Evolutionary conservation across 139 green algal genomes (phyloP).

Genomic region (Trebouxia sp.): DNA sequence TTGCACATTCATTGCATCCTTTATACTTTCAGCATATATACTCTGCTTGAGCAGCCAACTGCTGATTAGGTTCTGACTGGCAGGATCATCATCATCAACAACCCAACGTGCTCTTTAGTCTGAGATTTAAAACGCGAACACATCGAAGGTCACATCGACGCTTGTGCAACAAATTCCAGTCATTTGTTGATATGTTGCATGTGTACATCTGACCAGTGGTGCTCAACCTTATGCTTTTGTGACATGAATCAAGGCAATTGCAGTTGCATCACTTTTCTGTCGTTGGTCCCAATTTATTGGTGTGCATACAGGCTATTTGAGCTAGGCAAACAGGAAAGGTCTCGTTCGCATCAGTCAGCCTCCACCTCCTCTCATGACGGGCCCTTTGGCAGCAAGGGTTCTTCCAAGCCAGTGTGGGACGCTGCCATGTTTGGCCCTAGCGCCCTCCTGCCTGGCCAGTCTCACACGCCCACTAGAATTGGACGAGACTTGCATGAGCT

Average conservation of each 20-base stretch:
- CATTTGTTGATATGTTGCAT: no score
- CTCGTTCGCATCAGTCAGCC: background rate
- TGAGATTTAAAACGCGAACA: no score
- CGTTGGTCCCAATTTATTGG: background rate
- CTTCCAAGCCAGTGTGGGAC: background rate
- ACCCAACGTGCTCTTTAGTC: no score
- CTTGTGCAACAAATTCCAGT: no score
- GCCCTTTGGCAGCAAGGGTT: background rate
- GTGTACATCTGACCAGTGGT: no score
- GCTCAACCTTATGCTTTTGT: no score
- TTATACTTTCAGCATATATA: no score
- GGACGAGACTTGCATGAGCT: constrained; percentile 56
- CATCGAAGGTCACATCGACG: no score
- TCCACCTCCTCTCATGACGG: background rate
- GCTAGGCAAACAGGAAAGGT: background rate
- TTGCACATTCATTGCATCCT: no score
- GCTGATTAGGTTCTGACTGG: no score
- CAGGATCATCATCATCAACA: no score
- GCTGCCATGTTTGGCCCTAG: constrained; percentile 2
- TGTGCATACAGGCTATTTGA: constrained; percentile 6
- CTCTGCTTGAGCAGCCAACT: no score
- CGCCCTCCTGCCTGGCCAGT: constrained; percentile 40
- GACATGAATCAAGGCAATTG: background rate
- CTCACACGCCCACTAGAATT: constrained; percentile 48
- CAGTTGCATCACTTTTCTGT: background rate